These are phyloP conservation scores for Geotrichum carabidarum DNA, from an alignment of 1,139 yeast species.

Conservation along the genomic window DNA sequence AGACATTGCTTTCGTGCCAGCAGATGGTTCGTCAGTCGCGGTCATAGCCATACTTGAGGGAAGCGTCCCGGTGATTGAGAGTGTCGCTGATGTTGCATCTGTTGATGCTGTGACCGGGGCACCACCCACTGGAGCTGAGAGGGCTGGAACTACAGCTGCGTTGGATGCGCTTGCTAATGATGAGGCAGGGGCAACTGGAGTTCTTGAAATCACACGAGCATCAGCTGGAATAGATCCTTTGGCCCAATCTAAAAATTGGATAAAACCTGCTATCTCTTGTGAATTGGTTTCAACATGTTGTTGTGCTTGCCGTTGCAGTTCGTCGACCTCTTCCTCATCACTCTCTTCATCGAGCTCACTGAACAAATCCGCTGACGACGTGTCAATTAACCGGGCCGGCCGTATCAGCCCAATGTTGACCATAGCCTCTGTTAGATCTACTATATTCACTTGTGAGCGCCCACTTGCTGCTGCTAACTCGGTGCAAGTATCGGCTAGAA, in stretches of 20 bases:
- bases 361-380: slow-evolving; percentile 3
- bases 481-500: slow-evolving; percentile 44
- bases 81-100: background rate
- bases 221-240: slow-evolving; percentile 41
- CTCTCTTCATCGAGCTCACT: slow-evolving; percentile 6
- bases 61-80: background rate
- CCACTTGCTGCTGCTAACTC: slow-evolving; percentile 42
- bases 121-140: background rate
- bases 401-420: slow-evolving; percentile 50
- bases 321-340: background rate
- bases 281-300: slow-evolving; percentile 33
- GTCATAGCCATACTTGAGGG: background rate
- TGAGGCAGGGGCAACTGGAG: slow-evolving; percentile 7
- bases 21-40: background rate
- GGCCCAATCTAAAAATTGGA: slow-evolving; percentile 48
- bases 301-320: background rate
- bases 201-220: slow-evolving; percentile 38
- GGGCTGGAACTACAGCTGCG: background rate
- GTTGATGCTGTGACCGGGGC: slow-evolving; percentile 1
- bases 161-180: background rate
- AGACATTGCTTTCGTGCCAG: background rate
- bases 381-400: slow-evolving; percentile 34
- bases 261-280: slow-evolving; percentile 26
- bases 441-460: slow-evolving; percentile 44
- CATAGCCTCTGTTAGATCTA: slow-evolving; percentile 60